Percentiles rank a stretch among this genome's conserved stretches.
These are phyloP conservation scores for Neofusicoccum parvum DNA, from an alignment of 2,329 filamentous ascomycete genomes.

Conservation along the genomic window DNA sequence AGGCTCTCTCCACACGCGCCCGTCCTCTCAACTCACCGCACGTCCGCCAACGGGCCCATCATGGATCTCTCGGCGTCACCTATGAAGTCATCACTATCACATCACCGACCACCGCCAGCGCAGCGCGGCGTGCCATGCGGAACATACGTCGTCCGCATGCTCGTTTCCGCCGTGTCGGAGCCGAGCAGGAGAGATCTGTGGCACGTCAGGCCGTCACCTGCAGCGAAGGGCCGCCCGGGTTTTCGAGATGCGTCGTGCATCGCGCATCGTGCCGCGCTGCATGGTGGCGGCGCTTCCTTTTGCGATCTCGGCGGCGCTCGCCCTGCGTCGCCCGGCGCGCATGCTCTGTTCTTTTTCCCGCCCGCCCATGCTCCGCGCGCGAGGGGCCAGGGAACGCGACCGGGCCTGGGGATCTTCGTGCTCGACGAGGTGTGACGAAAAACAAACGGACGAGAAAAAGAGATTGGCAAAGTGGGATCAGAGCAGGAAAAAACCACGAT, in stretches of 20 bases:
- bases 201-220: conserved; percentile 10
- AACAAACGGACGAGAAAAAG: neutral
- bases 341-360: neutral
- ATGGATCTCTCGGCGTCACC: conserved; percentile 2
- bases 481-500: neutral
- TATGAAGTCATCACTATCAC: conserved; percentile 7
- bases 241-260: neutral
- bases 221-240: neutral
- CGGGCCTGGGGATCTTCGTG: neutral
- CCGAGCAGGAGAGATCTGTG: conserved; percentile 4
- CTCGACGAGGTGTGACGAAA: neutral
- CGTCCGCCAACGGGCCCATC: neutral
- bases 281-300: neutral
- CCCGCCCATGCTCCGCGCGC: neutral
- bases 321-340: neutral
- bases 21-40: conserved; percentile 3
- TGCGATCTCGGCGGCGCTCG: neutral
- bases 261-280: neutral
- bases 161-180: conserved; percentile 7
- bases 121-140: neutral
- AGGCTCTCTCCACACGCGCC: neutral
- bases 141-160: conserved; percentile 3
- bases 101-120: neutral
- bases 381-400: neutral
- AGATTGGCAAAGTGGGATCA: neutral